Base-by-base conservation (phyloP, 2,329 filamentous ascomycete species). In the Mollisiaceae sp. region DNA sequence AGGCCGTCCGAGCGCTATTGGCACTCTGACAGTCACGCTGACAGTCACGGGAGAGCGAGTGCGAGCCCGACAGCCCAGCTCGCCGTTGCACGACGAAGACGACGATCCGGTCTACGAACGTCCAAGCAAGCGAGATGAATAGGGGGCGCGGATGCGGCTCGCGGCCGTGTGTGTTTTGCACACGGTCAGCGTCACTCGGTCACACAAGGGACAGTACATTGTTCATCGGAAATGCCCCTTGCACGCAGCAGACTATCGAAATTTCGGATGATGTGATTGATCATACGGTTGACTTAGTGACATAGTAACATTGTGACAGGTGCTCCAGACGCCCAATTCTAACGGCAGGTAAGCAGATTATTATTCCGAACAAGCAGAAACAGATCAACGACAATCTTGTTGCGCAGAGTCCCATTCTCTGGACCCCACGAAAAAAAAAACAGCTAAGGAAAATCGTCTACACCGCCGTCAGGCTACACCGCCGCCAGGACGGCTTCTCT, bases 401-500 rank as follows among this genome's bases (percentile, higher is more conserved):
- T 4, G n/a, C 15, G 45, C 50, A 54, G 32, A 18, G 24, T 54
- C 50, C 50, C 27, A 54, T 54, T 54, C 50, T 54, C 47, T 22
- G 24, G 24, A 54, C 22, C 50, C 50, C 50, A 35, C 27, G n/a
- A 54, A 18, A 27, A n/a, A 27, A n/a, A 5, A 14, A 27, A 18
- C 22, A 54, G 50, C 15, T 12, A 32, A 54, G n/a, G 50, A 35
- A 54, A 54, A 35, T 54, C 50, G 50, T 54, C 14, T 54, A 54
- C 50, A 54, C 32, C 24, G 50, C 27, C 50, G 24, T 32, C 50
- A 18, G 14, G 50, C 50, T 54, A 59, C 45, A 47, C 35, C 43
- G 38, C 50, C 45, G 61, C 41, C 8, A 59, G 18, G 35, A 65
- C 59, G 12, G 60, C 64, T 8, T 59, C 39, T 56, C 60, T 62